Evolutionary conservation across 345 rosid species (phyloP).

Genomic region (Rhodamnia rubescens): DNA sequence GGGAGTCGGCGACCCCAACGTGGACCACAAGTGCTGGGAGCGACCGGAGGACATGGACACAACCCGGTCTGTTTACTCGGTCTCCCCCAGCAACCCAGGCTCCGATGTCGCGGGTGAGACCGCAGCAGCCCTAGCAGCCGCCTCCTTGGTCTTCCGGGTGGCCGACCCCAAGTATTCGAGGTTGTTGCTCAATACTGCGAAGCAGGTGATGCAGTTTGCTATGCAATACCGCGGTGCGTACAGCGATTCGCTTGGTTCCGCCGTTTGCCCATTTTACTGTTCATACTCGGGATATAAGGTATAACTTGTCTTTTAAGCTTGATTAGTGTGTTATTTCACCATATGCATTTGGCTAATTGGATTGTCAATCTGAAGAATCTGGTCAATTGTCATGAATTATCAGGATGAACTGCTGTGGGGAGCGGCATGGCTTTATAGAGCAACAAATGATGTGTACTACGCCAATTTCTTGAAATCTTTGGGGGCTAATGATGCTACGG

Average conservation of each 20-base stretch:
- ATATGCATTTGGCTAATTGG: not conserved
- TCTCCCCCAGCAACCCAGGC: constrained; percentile 73
- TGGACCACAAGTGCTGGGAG: constrained; percentile 92
- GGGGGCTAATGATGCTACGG: constrained; percentile 71
- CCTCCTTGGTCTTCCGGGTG: constrained; percentile 75
- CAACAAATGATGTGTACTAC: constrained; percentile 55
- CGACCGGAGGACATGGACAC: constrained; percentile 97
- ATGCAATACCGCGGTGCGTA: constrained; percentile 68
- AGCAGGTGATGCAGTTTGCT: constrained; percentile 64
- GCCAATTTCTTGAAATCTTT: constrained; percentile 49
- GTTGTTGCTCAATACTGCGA: constrained; percentile 47
- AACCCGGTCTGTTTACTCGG: constrained; percentile 47
- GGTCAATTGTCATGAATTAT: not conserved
- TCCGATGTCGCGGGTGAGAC: constrained; percentile 89
- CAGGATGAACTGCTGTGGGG: constrained; percentile 95
- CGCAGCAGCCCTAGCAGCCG: constrained; percentile 81
- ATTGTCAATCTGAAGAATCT: not conserved
- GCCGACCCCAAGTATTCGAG: constrained; percentile 41
- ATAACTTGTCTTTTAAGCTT: not conserved
- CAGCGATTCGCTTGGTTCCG: constrained; percentile 72
- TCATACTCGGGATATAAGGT: constrained; percentile 88
- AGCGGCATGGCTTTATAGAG: constrained; percentile 70
- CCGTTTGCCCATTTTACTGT: constrained; percentile 83
- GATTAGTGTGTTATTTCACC: not conserved
- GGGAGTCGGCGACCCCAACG: constrained; percentile 86